These are phyloP conservation scores for Podila clonocystis DNA, from an alignment of 192 early-diverging fungal species.

Conservation along the genomic window DNA sequence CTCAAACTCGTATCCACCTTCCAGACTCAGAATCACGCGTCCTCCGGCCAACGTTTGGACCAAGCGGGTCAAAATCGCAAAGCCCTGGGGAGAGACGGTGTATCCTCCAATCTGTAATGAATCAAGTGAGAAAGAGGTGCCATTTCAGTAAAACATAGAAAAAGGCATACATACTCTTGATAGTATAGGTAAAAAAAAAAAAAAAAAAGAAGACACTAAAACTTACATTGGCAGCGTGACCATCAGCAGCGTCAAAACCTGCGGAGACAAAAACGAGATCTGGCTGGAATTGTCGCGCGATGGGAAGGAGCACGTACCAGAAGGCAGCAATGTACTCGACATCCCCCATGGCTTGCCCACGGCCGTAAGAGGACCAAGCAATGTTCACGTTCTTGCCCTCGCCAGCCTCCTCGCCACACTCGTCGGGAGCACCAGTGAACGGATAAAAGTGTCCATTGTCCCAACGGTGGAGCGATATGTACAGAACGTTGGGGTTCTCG, in stretches of 20 bases:
- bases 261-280: constrained; percentile 79
- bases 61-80: constrained; percentile 72
- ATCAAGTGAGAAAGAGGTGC: background rate
- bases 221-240: constrained; percentile 67
- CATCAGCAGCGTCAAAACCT: constrained; percentile 81
- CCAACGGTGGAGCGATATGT: constrained; percentile 80
- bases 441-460: constrained; percentile 80
- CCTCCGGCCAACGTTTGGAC: constrained; percentile 71
- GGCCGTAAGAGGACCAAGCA: constrained; percentile 52
- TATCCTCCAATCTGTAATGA: constrained; percentile 69
- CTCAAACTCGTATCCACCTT: constrained; percentile 66
- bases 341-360: constrained; percentile 73
- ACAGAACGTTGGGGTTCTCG: constrained; percentile 75
- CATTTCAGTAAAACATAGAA: background rate
- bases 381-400: constrained; percentile 65
- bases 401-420: constrained; percentile 64
- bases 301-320: constrained; percentile 71
- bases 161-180: background rate
- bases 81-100: constrained; percentile 71
- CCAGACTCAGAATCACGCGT: constrained; percentile 71
- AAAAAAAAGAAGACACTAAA: background rate
- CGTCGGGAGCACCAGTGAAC: constrained; percentile 61
- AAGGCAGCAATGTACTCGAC: constrained; percentile 80
- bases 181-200: background rate
- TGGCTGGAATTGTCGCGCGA: constrained; percentile 76